These are phyloP conservation scores for Coffea humblotiana DNA, from an alignment of 305 asterid species.

Conservation along the genomic window DNA sequence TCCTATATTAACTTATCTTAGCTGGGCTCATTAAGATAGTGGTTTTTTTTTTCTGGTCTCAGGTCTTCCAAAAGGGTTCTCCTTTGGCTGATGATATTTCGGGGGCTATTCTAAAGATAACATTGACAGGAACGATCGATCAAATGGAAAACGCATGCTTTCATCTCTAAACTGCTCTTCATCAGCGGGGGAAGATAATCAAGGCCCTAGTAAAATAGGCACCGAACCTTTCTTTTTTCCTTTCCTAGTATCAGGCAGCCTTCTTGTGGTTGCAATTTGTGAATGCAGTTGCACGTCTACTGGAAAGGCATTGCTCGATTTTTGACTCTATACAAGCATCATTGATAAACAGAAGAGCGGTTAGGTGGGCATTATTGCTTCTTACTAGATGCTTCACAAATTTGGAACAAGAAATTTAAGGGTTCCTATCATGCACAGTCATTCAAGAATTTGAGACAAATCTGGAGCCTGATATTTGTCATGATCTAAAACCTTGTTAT, in stretches of 20 bases:
- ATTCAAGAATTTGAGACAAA: no score
- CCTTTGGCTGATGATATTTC: conserved; percentile 49
- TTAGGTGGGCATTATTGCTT: conserved; percentile 12
- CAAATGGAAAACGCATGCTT: conserved; percentile 41
- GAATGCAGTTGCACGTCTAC: conserved; percentile 18
- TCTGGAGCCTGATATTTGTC: no score
- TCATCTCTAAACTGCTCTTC: conserved; percentile 34
- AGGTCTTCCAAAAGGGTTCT: conserved; percentile 64
- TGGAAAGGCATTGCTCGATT: conserved; percentile 4
- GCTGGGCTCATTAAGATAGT: background rate
- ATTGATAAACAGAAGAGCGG: background rate
- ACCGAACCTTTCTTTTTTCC: conserved; percentile 22
- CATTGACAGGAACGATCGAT: conserved; percentile 48
- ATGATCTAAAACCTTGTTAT: no score
- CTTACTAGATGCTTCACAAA: background rate
- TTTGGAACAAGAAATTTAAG: background rate
- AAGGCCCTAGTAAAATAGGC: conserved; percentile 9
- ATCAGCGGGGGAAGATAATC: background rate
- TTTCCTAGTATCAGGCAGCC: conserved; percentile 23
- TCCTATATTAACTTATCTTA: background rate
- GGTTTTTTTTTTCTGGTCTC: background rate
- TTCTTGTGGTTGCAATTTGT: conserved; percentile 21
- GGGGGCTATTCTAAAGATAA: conserved; percentile 54
- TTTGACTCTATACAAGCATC: conserved; percentile 1
- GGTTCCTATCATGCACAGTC: background rate